Base-by-base conservation (phyloP, 352 stramenopile species). In the Pythium chondricola region DNA sequence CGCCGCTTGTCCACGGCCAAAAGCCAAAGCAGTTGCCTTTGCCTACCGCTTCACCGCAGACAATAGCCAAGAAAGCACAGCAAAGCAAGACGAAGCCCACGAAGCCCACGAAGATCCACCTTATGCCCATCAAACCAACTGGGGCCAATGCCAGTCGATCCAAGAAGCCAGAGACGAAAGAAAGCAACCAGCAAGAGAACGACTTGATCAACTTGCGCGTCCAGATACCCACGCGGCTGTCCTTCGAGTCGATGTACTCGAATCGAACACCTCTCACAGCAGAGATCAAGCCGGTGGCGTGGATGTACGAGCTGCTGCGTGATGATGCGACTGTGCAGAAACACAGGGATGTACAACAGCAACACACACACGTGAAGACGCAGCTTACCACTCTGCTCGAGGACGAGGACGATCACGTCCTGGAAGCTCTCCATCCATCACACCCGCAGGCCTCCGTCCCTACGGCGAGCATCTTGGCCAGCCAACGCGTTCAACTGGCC, bases 251-350 rank as follows among this genome's bases (percentile, higher is more conserved):
- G 7, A 16, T 21, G 38, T 48, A 33, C 37, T 18, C 43, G 10
- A 39, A n/a, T 14, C 35, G 45, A 6, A 54, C 65, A 14, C 58
- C 74, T 1, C 56, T 86, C 9, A 83, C 69, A 26, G 69, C 74
- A 11, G 74, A 83, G 58, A 86, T 86, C 61, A 80, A 77, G 30
- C 69, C 69, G 4, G 59, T 71, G 6, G 66, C 71, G 20, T 86
- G 74, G 74, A 65, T 74, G 35, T 62, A 73, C 32, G 67, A 71
- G 27, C 61, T 86, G 4, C 37, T 74, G 18, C 49, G 43, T 10
- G 54, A 67, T 2, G 54, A 70, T 18, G 32, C n/a, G n/a, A n/a
- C 46, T 7, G 47, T 68, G 21, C 40, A 46, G n/a, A 43, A 22
- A 3, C 3, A 31, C 9, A n/a, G n/a, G n/a, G n/a, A n/a, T n/a